Evolutionary conservation across 148 eudicot species (phyloP).

Genomic region (Salicornia ramosissima): DNA sequence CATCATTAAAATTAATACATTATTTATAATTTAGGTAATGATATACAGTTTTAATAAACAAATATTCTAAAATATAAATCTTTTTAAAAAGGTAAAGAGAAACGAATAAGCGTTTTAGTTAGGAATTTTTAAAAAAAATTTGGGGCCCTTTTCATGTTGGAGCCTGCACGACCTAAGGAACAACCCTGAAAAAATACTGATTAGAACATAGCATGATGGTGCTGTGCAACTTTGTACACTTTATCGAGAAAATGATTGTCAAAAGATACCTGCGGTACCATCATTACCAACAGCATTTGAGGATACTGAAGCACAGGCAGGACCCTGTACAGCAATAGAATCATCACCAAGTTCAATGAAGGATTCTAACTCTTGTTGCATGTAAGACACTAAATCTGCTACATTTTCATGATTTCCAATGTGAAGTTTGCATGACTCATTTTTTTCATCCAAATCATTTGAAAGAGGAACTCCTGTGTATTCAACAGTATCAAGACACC

Average conservation of each 20-base stretch:
- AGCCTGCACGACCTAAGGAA: too few relatives aligned
- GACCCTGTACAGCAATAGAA: conserved; percentile 9
- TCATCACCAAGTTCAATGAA: conserved; percentile 4
- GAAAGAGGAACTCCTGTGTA: neutral
- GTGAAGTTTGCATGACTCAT: neutral
- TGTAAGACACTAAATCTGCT: conserved; percentile 2
- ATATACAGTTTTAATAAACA: too few relatives aligned
- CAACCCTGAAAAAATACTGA: too few relatives aligned
- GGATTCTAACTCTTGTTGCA: conserved; percentile 7
- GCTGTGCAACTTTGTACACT: neutral
- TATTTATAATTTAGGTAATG: too few relatives aligned
- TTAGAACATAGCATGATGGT: too few relatives aligned
- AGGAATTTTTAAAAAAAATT: too few relatives aligned
- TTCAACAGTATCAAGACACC: conserved; percentile 1
- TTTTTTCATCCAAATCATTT: neutral
- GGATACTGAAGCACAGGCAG: neutral
- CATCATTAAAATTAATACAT: too few relatives aligned
- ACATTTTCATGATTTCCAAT: neutral
- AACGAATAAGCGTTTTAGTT: too few relatives aligned
- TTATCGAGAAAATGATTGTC: neutral
- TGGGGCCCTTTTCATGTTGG: too few relatives aligned
- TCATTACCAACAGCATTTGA: neutral
- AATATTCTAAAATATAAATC: too few relatives aligned
- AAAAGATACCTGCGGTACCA: conserved; percentile 1
- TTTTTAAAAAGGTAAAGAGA: too few relatives aligned